These are phyloP conservation scores for Penicillium sp. DNA, from an alignment of 2,329 filamentous ascomycete species.

Conservation along the genomic window DNA sequence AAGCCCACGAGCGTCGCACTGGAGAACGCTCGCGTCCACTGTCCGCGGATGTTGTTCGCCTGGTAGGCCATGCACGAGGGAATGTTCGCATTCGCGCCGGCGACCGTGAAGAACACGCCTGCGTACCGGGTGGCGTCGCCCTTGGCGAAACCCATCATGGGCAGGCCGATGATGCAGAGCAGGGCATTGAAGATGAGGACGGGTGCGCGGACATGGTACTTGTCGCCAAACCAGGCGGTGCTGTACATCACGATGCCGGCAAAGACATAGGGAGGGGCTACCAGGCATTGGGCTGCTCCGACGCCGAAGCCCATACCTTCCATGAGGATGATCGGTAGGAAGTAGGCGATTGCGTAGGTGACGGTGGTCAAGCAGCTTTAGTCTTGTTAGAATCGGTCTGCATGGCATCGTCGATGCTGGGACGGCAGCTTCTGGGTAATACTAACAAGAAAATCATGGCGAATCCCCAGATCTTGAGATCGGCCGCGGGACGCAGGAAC, in stretches of 20 bases:
- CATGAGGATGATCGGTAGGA: constrained; percentile 72
- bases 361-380: constrained; percentile 69
- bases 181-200: constrained; percentile 67
- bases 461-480: constrained; percentile 59
- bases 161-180: constrained; percentile 67
- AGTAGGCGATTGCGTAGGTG: constrained; percentile 77
- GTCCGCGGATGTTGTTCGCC: constrained; percentile 83
- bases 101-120: constrained; percentile 74
- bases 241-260: constrained; percentile 64
- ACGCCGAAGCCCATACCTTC: constrained; percentile 65
- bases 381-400: not conserved
- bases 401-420: not conserved
- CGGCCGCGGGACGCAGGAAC: constrained; percentile 51
- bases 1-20: constrained; percentile 75
- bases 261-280: constrained; percentile 69
- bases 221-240: constrained; percentile 66
- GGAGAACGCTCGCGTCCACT: constrained; percentile 84
- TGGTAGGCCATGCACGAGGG: constrained; percentile 77
- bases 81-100: constrained; percentile 76
- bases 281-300: constrained; percentile 67
- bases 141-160: constrained; percentile 69
- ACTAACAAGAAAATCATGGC: constrained; percentile 52
- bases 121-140: constrained; percentile 65
- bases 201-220: constrained; percentile 65
- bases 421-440: not conserved